Percentiles rank a stretch among this genome's conserved stretches.
Conservation (phyloP, 129 eudicot genomes). For the Tanacetum coccineum region DNA sequence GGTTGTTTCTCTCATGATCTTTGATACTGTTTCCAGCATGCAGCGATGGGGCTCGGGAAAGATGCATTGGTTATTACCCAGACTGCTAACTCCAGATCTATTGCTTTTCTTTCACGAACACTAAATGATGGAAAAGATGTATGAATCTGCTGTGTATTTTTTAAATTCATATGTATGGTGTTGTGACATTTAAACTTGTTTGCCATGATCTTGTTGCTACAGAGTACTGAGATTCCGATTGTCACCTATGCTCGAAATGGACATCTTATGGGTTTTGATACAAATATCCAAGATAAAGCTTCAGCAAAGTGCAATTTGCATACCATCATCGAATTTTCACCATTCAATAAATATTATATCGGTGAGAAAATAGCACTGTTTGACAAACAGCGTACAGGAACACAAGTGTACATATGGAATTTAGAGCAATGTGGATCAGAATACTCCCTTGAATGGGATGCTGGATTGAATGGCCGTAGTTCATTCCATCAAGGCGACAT, state of each 20-base stretch:
- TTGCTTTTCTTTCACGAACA: slow-evolving; percentile 56
- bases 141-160: slow-evolving; percentile 6
- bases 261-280: slow-evolving; percentile 59
- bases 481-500: slow-evolving; percentile 5
- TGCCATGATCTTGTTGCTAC: slow-evolving; percentile 6
- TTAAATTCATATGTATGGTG: too few species aligned
- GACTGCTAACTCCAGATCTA: slow-evolving; percentile 60
- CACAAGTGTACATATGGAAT: slow-evolving; percentile 77
- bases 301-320: slow-evolving; percentile 45
- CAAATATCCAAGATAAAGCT: slow-evolving; percentile 37
- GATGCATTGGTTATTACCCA: slow-evolving; percentile 83
- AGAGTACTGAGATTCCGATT: slow-evolving; percentile 63
- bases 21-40: slow-evolving; percentile 38
- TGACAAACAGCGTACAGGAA: slow-evolving; percentile 44
- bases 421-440: slow-evolving; percentile 64
- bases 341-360: slow-evolving; percentile 59
- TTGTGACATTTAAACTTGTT: not conserved
- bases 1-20: not conserved
- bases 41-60: slow-evolving; percentile 75
- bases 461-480: not conserved
- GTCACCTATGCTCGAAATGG: slow-evolving; percentile 51
- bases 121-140: slow-evolving; percentile 21
- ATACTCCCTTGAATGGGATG: slow-evolving; percentile 32
- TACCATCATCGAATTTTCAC: slow-evolving; percentile 53
- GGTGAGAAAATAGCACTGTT: slow-evolving; percentile 69